A percentile compares a stretch with the other conserved stretches of the same genome.
Evolutionary conservation across 1,284 basidiomycete species (phyloP).

Genomic region (Marasmius fiardii): DNA sequence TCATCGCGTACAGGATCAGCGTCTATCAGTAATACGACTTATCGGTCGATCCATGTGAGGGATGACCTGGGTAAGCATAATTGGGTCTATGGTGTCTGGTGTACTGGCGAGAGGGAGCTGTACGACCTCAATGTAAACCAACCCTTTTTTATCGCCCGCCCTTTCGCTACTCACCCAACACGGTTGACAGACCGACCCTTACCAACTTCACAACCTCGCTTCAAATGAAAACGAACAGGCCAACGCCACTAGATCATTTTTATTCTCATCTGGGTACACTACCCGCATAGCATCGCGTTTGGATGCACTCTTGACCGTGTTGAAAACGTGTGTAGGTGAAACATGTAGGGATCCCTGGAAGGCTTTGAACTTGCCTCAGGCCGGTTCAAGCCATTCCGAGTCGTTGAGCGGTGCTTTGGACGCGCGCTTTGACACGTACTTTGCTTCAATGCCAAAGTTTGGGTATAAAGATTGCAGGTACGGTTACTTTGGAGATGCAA

Average conservation of each 20-base stretch:
- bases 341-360: slow-evolving; percentile 1
- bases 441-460: not conserved
- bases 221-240: too few relatives aligned
- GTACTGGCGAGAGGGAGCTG: slow-evolving; percentile 4
- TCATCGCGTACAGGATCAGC: not conserved
- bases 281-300: not conserved
- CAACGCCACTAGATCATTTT: not conserved
- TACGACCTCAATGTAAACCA: not conserved
- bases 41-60: not conserved
- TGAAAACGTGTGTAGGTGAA: slow-evolving; percentile 5
- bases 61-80: not conserved
- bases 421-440: not conserved
- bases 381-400: too few relatives aligned
- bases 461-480: not conserved
- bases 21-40: not conserved
- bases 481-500: slow-evolving; percentile 3
- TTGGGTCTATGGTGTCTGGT: slow-evolving; percentile 7
- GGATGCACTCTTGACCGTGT: not conserved
- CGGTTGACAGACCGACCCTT: not conserved
- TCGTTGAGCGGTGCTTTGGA: not conserved
- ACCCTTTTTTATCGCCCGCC: not conserved
- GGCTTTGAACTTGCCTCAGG: not conserved
- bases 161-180: not conserved
- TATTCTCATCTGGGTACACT: not conserved
- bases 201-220: slow-evolving; percentile 2